These are phyloP conservation scores for Samsoniella hepiali DNA, from an alignment of 2,329 filamentous ascomycete species.

Conservation along the genomic window DNA sequence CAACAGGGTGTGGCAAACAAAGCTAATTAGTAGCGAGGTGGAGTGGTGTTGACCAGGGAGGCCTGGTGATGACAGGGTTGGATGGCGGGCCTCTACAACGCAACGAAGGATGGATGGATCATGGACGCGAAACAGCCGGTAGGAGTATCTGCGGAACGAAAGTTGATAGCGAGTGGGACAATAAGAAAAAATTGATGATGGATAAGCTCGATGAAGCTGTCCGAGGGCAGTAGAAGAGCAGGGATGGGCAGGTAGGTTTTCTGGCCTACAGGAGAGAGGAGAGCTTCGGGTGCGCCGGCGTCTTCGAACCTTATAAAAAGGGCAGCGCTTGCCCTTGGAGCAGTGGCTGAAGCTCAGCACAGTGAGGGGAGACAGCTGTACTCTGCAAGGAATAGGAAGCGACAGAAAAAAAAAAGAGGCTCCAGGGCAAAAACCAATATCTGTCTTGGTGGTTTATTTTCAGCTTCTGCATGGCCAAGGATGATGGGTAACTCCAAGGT, in stretches of 20 bases:
- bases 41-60: conserved; percentile 14
- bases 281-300: conserved; percentile 4
- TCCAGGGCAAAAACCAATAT: background rate
- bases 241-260: background rate
- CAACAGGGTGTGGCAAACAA: conserved; percentile 5
- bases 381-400: background rate
- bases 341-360: background rate
- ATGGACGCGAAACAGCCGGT: background rate
- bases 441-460: background rate
- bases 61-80: conserved; percentile 3
- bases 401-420: background rate
- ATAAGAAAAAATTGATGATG: background rate
- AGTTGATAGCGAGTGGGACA: background rate
- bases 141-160: background rate
- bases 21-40: conserved; percentile 8
- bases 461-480: background rate
- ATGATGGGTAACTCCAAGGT: background rate
- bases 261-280: background rate
- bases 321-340: conserved; percentile 10
- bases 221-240: background rate
- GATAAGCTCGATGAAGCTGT: background rate
- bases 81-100: background rate
- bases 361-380: background rate
- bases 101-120: background rate
- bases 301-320: conserved; percentile 9